Evolutionary conservation across 2,329 filamentous ascomycete species (phyloP), one percentile per base, ranked within the genome.

Genomic region (Botrytis byssoidea): DNA sequence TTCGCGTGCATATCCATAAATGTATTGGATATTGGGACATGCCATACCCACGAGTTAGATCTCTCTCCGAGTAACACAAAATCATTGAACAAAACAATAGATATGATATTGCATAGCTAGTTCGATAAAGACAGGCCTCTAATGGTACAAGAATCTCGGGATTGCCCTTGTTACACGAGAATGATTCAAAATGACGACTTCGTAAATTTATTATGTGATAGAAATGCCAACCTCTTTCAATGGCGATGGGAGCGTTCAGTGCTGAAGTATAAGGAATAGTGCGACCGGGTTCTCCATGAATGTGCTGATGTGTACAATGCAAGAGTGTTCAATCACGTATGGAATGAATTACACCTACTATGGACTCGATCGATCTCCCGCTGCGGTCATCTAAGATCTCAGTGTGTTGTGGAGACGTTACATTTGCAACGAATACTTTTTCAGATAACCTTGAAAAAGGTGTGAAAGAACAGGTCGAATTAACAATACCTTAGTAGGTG

Each of bases 1-100:
- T 32, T 61, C 32, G 35, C 44, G 20, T 51, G n/a, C 40, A 42
- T 48, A 68, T 46, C 63, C 63, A 64, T 37, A 48, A 66, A 16
- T 40, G 42, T 63, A 60, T 16, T 46, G 18, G 46, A 48, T 60
- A 51, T 68, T 72, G 29, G 48, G 37, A 51, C 63, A 72, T 72
- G 51, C 71, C 14, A 48, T 59, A 29, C 35, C 51, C 71, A 69
- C 71, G 63, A 72, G 71, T 25, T 68, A 22, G 16, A 69, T 29
- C 37, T 68, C 67, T 25, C 48, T n/a, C n/a, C 35, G 14, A 35
- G 48, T 59, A 65, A 67, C n/a, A 35, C 46, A 59, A 32, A 35
- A 16, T 42, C n/a, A n/a, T 57, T 5, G 40, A 29, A 67, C 46
- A 67, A 29, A 25, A 72, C 16, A 22, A 29, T 55, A n/a, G 48